Evolutionary conservation across 2,329 filamentous ascomycete species (phyloP).

Genomic region (Fusarium miscanthi): DNA sequence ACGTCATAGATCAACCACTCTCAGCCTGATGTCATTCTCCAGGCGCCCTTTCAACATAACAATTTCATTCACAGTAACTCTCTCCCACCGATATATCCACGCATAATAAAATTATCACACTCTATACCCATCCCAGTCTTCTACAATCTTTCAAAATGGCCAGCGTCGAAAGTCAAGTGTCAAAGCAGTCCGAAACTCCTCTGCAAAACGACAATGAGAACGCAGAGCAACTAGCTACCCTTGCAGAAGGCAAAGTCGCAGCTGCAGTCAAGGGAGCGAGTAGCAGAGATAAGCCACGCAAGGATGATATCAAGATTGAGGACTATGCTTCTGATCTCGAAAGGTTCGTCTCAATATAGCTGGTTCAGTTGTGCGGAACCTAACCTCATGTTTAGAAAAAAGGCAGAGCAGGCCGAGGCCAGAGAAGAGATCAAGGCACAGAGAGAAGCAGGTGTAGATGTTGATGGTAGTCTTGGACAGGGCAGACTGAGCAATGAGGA

Average conservation of each 20-base stretch:
- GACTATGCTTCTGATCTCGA: constrained; percentile 36
- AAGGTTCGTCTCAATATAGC: constrained; percentile 1
- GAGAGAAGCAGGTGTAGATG: constrained; percentile 32
- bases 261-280: constrained; percentile 31
- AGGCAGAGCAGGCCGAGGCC: constrained; percentile 34
- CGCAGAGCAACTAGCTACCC: constrained; percentile 35
- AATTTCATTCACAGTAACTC: background rate
- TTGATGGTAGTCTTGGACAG: constrained; percentile 35
- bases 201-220: constrained; percentile 39
- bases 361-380: background rate
- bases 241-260: constrained; percentile 39
- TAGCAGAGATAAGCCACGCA: constrained; percentile 28
- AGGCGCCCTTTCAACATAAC: background rate
- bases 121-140: background rate
- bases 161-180: constrained; percentile 17
- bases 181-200: constrained; percentile 8
- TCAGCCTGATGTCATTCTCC: constrained; percentile 23
- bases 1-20: constrained; percentile 27
- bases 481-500: constrained; percentile 30
- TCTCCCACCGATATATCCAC: background rate
- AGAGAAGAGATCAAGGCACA: constrained; percentile 33
- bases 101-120: background rate
- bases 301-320: constrained; percentile 35
- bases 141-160: constrained; percentile 5
- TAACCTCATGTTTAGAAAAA: constrained; percentile 29